Evolutionary conservation across 805 yeast genomes (phyloP).

Genomic region (Teunomyces atbi): DNA sequence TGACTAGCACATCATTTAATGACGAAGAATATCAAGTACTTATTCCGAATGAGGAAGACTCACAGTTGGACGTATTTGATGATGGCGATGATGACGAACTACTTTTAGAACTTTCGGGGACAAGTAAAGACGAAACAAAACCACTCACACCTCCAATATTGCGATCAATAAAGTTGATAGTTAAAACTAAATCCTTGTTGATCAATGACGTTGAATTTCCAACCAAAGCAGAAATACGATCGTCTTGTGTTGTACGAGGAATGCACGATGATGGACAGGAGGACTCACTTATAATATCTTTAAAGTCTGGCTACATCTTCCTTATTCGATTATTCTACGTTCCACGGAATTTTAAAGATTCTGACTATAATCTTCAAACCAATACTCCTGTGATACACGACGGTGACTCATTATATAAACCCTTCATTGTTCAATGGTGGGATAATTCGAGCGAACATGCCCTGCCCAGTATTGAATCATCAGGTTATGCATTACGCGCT

Average conservation of each 20-base stretch:
- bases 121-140: background rate
- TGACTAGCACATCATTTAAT: slow-evolving; percentile 32
- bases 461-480: slow-evolving; percentile 15
- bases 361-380: slow-evolving; percentile 15
- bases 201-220: slow-evolving; percentile 31
- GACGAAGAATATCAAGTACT: slow-evolving; percentile 38
- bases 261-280: slow-evolving; percentile 19
- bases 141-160: slow-evolving; percentile 5
- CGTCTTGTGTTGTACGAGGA: slow-evolving; percentile 28
- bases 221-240: slow-evolving; percentile 30
- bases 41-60: slow-evolving; percentile 31
- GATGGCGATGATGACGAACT: slow-evolving; percentile 29
- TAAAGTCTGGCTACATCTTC: slow-evolving; percentile 40
- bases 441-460: slow-evolving; percentile 15
- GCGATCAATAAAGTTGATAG: slow-evolving; percentile 23
- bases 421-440: slow-evolving; percentile 55
- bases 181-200: slow-evolving; percentile 30
- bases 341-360: slow-evolving; percentile 28
- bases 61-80: slow-evolving; percentile 37
- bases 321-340: slow-evolving; percentile 39
- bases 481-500: slow-evolving; percentile 30
- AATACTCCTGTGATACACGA: slow-evolving; percentile 7
- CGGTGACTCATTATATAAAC: slow-evolving; percentile 29
- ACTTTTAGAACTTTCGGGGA: slow-evolving; percentile 4
- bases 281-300: slow-evolving; percentile 39